Percentiles rank a stretch among this genome's conserved stretches.
Evolutionary conservation across 2,329 filamentous ascomycete genomes (phyloP).

Genomic region (Ceratocystis alfenasii): DNA sequence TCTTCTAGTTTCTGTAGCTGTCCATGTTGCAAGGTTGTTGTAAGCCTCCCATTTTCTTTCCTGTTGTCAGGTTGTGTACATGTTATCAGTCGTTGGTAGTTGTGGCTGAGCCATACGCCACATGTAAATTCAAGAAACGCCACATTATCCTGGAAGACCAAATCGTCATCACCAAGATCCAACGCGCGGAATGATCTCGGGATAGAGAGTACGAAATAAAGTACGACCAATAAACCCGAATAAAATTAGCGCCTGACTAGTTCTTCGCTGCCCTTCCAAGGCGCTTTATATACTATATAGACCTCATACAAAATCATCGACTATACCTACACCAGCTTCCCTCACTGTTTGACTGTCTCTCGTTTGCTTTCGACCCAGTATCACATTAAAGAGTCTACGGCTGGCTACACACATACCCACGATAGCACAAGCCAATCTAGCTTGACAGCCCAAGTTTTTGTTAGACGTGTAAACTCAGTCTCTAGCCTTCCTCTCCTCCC

Average conservation of each 20-base stretch:
- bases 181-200: background rate
- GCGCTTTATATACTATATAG: background rate
- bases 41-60: too few relatives aligned
- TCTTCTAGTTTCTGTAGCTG: background rate
- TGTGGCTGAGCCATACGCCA: conserved; percentile 1
- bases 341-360: background rate
- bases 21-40: background rate
- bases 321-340: background rate
- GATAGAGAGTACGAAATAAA: background rate
- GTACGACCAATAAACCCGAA: background rate
- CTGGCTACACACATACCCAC: background rate
- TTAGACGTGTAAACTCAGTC: too few relatives aligned
- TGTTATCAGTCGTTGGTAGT: background rate
- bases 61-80: background rate
- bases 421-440: background rate
- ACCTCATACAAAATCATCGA: background rate
- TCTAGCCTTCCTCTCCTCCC: background rate
- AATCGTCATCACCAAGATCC: conserved; percentile 6
- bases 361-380: background rate
- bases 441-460: background rate
- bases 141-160: background rate
- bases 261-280: too few relatives aligned
- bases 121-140: background rate
- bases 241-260: too few relatives aligned
- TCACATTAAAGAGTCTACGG: background rate